phyloP scores from a whole-genome alignment of 2,329 filamentous ascomycete species.

The Fusarium sp. region DNA sequence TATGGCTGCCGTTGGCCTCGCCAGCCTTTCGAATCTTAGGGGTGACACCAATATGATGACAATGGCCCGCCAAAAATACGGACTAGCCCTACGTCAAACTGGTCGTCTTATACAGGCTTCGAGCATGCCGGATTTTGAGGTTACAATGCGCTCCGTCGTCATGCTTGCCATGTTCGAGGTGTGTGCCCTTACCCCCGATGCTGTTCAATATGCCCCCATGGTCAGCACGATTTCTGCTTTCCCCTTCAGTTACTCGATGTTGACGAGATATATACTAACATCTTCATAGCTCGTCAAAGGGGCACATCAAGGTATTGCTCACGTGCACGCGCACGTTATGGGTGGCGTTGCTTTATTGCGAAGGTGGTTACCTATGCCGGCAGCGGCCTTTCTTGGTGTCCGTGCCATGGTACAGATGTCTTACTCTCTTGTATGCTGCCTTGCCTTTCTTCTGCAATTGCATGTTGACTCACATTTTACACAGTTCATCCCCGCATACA shows the following conservation, averaged over 20 bases:
- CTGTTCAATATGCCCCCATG: slow-evolving; percentile 5
- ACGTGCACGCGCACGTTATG: slow-evolving; percentile 68
- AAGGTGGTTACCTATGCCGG: slow-evolving; percentile 55
- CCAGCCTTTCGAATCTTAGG: slow-evolving; percentile 66
- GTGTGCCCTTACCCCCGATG: slow-evolving; percentile 37
- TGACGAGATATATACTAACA: slow-evolving; percentile 31
- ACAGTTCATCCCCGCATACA: slow-evolving; percentile 60
- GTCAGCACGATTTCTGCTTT: slow-evolving; percentile 27
- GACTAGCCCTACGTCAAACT: slow-evolving; percentile 62
- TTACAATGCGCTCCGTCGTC: slow-evolving; percentile 64
- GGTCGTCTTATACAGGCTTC: slow-evolving; percentile 54
- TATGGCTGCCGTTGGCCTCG: slow-evolving; percentile 68
- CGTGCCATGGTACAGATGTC: slow-evolving; percentile 66
- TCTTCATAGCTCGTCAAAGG: slow-evolving; percentile 57
- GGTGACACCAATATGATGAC: slow-evolving; percentile 59
- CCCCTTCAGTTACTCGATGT: not conserved
- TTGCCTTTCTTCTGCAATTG: not conserved
- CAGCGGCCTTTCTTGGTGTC: slow-evolving; percentile 57
- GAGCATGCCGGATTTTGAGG: slow-evolving; percentile 52
- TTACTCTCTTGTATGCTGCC: slow-evolving; percentile 63
- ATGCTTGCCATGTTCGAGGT: slow-evolving; percentile 72
- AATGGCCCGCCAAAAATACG: slow-evolving; percentile 64
- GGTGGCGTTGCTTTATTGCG: slow-evolving; percentile 70
- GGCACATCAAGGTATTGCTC: slow-evolving; percentile 58
- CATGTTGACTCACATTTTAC: slow-evolving; percentile 17